A percentile compares a stretch with the other conserved stretches of the same genome.
Evolutionary conservation across 768 basidiomycete genomes (phyloP).

Genomic region (Holtermannia corniformis): DNA sequence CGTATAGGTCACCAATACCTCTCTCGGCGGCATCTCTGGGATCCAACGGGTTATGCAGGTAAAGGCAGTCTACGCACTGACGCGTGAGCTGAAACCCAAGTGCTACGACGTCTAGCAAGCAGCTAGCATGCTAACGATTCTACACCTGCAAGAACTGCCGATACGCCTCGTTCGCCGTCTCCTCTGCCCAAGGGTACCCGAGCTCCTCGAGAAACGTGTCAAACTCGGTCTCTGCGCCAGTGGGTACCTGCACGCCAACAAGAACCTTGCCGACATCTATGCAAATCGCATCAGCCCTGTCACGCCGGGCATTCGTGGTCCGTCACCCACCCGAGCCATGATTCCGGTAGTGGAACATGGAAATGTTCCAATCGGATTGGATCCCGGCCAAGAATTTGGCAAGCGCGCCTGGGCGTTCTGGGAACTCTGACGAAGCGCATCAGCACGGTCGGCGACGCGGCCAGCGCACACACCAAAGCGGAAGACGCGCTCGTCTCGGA

Average conservation of each 20-base stretch:
- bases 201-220: slow-evolving; percentile 64
- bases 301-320: neutral
- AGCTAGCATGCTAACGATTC: no score
- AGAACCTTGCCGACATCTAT: slow-evolving; percentile 85
- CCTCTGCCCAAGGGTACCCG: slow-evolving; percentile 82
- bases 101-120: no score
- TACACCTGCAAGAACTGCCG: slow-evolving; percentile 42
- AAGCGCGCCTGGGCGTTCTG: slow-evolving; percentile 84
- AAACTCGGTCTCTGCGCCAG: slow-evolving; percentile 57
- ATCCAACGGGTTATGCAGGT: no score
- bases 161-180: slow-evolving; percentile 81
- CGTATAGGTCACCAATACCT: slow-evolving; percentile 29
- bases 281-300: neutral
- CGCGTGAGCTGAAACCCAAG: no score
- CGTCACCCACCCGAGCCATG: slow-evolving; percentile 78
- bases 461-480: slow-evolving; percentile 66
- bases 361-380: slow-evolving; percentile 82
- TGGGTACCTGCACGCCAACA: slow-evolving; percentile 85
- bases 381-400: slow-evolving; percentile 79
- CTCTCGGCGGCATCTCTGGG: slow-evolving; percentile 9
- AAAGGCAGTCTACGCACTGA: no score
- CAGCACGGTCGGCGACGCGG: no score
- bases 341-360: slow-evolving; percentile 94
- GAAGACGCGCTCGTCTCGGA: slow-evolving; percentile 78
- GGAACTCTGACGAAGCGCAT: slow-evolving; percentile 60